Evolutionary conservation across 129 eudicot species (phyloP), one percentile per base, ranked within the genome.

Genomic region (Chrysanthemum seticuspe): DNA sequence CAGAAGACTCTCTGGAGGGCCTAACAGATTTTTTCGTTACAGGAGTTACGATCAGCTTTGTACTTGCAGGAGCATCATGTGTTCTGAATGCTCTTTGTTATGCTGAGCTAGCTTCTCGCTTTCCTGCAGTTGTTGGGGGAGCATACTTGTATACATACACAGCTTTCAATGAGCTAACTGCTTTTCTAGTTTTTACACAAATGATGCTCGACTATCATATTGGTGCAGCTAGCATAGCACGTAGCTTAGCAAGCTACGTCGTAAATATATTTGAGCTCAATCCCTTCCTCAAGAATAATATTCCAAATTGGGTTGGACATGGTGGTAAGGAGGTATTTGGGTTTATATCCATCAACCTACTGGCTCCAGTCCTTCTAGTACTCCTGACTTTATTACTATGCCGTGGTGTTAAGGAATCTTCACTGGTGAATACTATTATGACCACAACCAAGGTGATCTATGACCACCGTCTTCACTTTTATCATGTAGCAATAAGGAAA

Each of bases 101-200:
- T 70, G 99, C 97, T 45, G 99, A 95, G 78, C 77, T 95, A 78
- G 86, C 99, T 25, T 86, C 99, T 75, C 90, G 99, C 15, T 85
- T 90, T 82, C 99, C 99, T 10, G 99, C 96, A n/a, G 97, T 95
- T 75, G 99, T 95, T 78, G 99, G 99, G 15, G 99, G 99, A 65
- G 99, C 99, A 40, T 95, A 95, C 75, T 65, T 95, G 60, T 95
- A 95, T 55, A 69, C 99, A 7, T 95, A 90, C 80, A 82, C 97
- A 16, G 99, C 99, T 76, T 95, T 95, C 83, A 95, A 95, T 51
- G 99, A 95, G 86, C 93, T 95, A 55, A 90, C 96, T 51, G 99
- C 97, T 51, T 95, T 95, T 83, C 87, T 95, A 48, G 99, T 95
- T 79, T 95, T 95, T 85, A 62, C 91, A 16, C 99, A 95, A 71